Percentiles rank a stretch among this genome's conserved stretches.
phyloP scores from a whole-genome alignment of 2,329 filamentous ascomycete species.

The Helminthosporium solani region DNA sequence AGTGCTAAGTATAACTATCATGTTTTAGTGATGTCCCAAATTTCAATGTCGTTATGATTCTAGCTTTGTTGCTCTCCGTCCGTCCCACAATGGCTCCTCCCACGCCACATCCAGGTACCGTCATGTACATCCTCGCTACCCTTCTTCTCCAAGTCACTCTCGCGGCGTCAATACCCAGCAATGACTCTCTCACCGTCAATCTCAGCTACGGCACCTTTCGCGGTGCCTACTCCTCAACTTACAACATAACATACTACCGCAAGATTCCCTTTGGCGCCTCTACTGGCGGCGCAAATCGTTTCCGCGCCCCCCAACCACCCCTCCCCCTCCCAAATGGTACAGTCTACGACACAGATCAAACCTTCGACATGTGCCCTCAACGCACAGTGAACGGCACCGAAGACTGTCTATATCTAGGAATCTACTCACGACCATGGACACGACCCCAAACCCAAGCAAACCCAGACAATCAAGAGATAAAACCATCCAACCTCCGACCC shows the following conservation, averaged over 20 bases:
- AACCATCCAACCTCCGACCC: constrained; percentile 47
- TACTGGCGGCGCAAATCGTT: constrained; percentile 59
- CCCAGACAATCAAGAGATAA: neutral
- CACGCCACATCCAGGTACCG: constrained; percentile 3
- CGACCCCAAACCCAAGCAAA: constrained; percentile 5
- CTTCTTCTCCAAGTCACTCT: neutral
- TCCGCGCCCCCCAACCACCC: constrained; percentile 62
- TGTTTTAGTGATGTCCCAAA: too few species aligned
- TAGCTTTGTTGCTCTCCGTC: neutral
- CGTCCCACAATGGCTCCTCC: constrained; percentile 14
- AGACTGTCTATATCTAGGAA: constrained; percentile 62
- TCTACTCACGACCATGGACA: constrained; percentile 61
- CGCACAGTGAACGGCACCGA: constrained; percentile 57
- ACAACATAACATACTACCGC: constrained; percentile 61
- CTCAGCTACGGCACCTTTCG: constrained; percentile 49
- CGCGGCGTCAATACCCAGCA: neutral
- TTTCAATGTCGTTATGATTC: neutral
- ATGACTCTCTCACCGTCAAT: constrained; percentile 19
- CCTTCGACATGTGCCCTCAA: constrained; percentile 61
- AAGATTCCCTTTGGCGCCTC: constrained; percentile 64
- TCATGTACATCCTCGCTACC: constrained; percentile 8
- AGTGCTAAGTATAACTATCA: neutral
- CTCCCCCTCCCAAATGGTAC: constrained; percentile 48
- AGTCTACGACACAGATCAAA: constrained; percentile 56
- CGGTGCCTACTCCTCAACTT: constrained; percentile 53